Base-by-base conservation (phyloP, 1,284 basidiomycete species). In the Sporisorium iseilematis-ciliati region DNA sequence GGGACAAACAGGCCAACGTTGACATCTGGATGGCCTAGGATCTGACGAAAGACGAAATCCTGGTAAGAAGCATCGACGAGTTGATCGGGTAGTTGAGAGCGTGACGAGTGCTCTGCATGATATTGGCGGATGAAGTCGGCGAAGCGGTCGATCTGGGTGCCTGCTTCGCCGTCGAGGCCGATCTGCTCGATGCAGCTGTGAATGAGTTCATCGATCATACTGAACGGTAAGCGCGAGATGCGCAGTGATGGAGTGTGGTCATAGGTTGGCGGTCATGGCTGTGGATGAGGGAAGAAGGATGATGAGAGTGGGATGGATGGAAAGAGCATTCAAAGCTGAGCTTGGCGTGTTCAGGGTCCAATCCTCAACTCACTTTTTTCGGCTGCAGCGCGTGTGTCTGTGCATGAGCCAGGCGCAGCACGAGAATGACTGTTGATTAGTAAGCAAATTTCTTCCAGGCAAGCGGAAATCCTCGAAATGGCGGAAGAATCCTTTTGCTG, bases 161-260 rank as follows among this genome's bases (percentile, higher is more conserved):
- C 93, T 92, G 73, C 87, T 82, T 93, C 92, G n/a, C 92, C 92
- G 71, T 93, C 92, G 82, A 92, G 92, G 8, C 92, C 89, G 23
- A 93, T 87, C 84, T 93, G 91, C 58, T 91, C 89, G 41, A 92
- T 87, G 82, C 91, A 91, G 81, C 92, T 89, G 70, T 90, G 89
- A 42, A 93, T 85, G 58, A 93, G 89, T 75, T 92, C 90, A 84
- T 93, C 92, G 90, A 93, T 92, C 81, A 79, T 81, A 21, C 4
- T 58, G 49, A 46, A 38, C 29, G 46, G 25, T 16, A 16, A 38
- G 35, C 35, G 35, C 26, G 48, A 31, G 23, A n/a, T 38, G 42
- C 31, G 41, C 14, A 20, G 31, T 8, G 46, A 23, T 25, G 10
- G 18, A 12, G 23, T 41, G 41, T 50, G 21, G 53, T 33, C 45